Conservation (phyloP, 2,329 filamentous ascomycete species). For the Coleophoma crateriformis region DNA sequence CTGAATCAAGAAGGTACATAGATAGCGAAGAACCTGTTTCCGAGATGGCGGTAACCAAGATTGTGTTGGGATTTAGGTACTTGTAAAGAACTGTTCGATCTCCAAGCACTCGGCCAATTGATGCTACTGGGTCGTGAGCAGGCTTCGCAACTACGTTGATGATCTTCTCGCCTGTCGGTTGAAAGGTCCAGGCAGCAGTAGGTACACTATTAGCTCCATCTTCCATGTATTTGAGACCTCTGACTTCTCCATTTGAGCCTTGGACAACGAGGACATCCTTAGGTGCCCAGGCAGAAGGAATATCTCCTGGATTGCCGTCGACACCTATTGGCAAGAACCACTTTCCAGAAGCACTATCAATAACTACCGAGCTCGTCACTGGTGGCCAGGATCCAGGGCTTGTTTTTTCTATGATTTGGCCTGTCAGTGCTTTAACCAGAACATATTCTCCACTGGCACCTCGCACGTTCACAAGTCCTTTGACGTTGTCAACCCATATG, state of each 20-base stretch:
- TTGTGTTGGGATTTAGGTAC: constrained; percentile 84
- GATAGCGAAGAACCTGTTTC: constrained; percentile 54
- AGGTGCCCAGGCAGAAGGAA: constrained; percentile 40
- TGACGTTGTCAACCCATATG: constrained; percentile 55
- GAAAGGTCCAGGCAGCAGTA: constrained; percentile 67
- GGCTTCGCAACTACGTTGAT: constrained; percentile 63
- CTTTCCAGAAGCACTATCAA: constrained; percentile 46
- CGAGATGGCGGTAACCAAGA: constrained; percentile 67
- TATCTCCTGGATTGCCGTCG: constrained; percentile 41
- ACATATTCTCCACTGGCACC: constrained; percentile 53
- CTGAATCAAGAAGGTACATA: constrained; percentile 77
- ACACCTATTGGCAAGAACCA: constrained; percentile 48
- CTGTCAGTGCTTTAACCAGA: constrained; percentile 46
- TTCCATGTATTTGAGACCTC: constrained; percentile 47
- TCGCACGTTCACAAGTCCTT: constrained; percentile 33
- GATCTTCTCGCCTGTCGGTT: constrained; percentile 64
- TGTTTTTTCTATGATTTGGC: constrained; percentile 40
- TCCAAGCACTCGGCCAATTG: constrained; percentile 88
- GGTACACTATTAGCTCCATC: constrained; percentile 35
- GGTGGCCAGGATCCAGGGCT: constrained; percentile 32
- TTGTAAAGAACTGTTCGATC: constrained; percentile 96
- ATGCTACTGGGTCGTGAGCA: constrained; percentile 80
- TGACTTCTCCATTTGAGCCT: constrained; percentile 41
- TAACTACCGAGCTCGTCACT: constrained; percentile 42
- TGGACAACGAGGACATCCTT: constrained; percentile 50